Evolutionary conservation across 257 asterid genomes (phyloP).

Genomic region (Solanum stenotomum): DNA sequence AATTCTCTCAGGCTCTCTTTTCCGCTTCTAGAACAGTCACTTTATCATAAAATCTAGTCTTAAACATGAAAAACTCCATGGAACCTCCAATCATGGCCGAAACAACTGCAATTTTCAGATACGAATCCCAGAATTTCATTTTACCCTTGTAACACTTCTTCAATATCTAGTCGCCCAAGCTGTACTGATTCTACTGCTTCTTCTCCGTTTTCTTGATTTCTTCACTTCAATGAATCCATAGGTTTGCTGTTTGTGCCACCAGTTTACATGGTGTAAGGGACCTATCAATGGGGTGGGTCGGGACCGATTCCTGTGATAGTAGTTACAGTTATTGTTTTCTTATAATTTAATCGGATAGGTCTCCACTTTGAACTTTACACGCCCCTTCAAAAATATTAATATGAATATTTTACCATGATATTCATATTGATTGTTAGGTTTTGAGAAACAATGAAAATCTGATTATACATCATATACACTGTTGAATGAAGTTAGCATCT

Average conservation of each 20-base stretch:
- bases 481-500: not conserved
- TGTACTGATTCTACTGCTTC: not conserved
- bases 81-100: constrained; percentile 74
- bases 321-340: too few relatives aligned
- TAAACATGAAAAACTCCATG: constrained; percentile 89
- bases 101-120: constrained; percentile 58
- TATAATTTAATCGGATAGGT: too few relatives aligned
- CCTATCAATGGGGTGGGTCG: not conserved
- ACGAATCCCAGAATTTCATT: constrained; percentile 76
- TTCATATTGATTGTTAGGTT: too few relatives aligned
- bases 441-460: too few relatives aligned
- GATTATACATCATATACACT: too few relatives aligned
- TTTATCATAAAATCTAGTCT: constrained; percentile 91
- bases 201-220: not conserved
- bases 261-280: too few relatives aligned
- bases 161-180: not conserved
- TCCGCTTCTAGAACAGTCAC: constrained; percentile 81
- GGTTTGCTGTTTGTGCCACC: not conserved
- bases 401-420: too few relatives aligned
- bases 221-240: not conserved
- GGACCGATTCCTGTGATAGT: not conserved
- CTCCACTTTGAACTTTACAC: too few relatives aligned
- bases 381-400: too few relatives aligned
- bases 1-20: constrained; percentile 72
- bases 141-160: not conserved